Percentiles rank a stretch among this genome's conserved stretches.
Evolutionary conservation across 75 land plant genomes (phyloP).

Genomic region (Adiantum capillusveneris): DNA sequence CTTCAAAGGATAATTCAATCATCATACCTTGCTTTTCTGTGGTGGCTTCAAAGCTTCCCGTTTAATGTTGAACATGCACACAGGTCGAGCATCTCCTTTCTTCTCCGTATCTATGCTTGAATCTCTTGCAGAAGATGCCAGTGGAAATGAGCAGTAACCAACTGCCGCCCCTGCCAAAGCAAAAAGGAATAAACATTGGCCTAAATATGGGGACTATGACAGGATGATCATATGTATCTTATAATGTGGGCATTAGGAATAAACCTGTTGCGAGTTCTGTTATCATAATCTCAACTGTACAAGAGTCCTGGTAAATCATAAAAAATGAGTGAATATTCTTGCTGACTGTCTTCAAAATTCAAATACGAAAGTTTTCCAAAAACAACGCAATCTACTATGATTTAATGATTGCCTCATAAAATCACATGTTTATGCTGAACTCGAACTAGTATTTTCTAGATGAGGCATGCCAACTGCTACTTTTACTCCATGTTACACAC

Average conservation of each 20-base stretch:
- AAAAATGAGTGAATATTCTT: too few species aligned
- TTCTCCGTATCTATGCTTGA: neutral
- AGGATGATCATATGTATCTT: too few species aligned
- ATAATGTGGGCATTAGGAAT: neutral
- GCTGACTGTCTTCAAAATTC: too few species aligned
- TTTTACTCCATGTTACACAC: too few species aligned
- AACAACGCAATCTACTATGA: too few species aligned
- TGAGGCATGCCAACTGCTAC: too few species aligned
- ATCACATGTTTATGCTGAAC: too few species aligned
- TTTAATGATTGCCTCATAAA: too few species aligned
- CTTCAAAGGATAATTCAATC: too few species aligned
- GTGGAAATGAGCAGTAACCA: constrained; percentile 52
- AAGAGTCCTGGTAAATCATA: constrained; percentile 69
- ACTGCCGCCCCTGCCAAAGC: constrained; percentile 51
- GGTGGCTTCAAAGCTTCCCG: neutral
- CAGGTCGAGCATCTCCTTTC: neutral
- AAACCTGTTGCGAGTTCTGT: constrained; percentile 68
- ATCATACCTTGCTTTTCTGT: neutral
- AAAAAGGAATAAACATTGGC: neutral
- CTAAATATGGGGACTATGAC: too few species aligned
- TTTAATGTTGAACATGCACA: neutral
- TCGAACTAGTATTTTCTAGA: too few species aligned
- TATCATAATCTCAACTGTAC: constrained; percentile 47
- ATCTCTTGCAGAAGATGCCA: constrained; percentile 7
- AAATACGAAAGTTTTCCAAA: too few species aligned